Base-by-base conservation (phyloP, 257 asterid species). In the Capsicum chinense region DNA sequence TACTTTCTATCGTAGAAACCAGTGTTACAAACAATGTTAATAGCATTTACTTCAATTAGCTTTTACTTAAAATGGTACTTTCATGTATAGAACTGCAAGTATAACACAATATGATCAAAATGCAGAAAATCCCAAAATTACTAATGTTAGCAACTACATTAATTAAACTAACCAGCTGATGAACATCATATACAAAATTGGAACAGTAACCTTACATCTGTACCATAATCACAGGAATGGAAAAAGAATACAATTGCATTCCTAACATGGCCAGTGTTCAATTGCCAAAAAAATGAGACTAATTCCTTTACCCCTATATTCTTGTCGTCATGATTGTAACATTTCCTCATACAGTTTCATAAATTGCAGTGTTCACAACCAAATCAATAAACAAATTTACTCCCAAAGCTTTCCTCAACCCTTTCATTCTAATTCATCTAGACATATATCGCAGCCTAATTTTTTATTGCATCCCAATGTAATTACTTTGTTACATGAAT, bases 241-340 rank as follows among this genome's bases (percentile, higher is more conserved):
- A 44, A 62, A 79, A 84, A 47, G 79, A 66, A 21, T 44, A 84
- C 68, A 84, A 83, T 16, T 83, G 62, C 88, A 84, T 81, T 82
- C 85, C 86, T 33, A 60, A 70, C 76, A 83, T 64, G 81, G 50
- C 87, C 85, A 33, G 56, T 15, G 14, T 66, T 82, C 64, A 70
- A 64, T 64, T 15, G 62, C 74, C 84, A 82, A 92, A 92, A 91
- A 86, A 93, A 89, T 90, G 86, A 87, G 21, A 0, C 21, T 0
- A 21, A 21, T 21, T 21, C 21, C 21, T 21, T 21, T 21, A 21
- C 21, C 21, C 21, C 21, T 21, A 21, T 21, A 21, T 21, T 21
- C 21, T 21, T 21, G 21, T 21, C 21, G 0, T 21, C 21, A 21
- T 21, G 21, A 21, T 21, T 21, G 21, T 21, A 21, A 21, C 21